phyloP scores from a whole-genome alignment of 2,329 filamentous ascomycete genomes.

The Botrytis squamosa region DNA sequence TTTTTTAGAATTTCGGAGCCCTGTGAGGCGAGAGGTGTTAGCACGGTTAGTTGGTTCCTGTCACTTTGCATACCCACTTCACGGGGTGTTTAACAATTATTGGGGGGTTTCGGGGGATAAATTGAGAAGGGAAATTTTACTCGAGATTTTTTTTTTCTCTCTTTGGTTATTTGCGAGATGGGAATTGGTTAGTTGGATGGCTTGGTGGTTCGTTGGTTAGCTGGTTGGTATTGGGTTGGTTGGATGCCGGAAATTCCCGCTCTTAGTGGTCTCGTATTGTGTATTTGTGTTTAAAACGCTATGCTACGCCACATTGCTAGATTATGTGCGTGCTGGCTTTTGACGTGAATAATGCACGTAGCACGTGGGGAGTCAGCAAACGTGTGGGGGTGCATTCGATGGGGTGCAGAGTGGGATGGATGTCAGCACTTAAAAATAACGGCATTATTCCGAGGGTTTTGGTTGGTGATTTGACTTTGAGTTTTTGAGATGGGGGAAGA shows the following conservation, averaged over 20 bases:
- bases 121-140: neutral
- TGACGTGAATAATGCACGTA: neutral
- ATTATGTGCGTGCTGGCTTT: neutral
- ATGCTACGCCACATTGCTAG: neutral
- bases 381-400: neutral
- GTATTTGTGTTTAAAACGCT: neutral
- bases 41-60: neutral
- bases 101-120: neutral
- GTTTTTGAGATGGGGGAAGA: neutral
- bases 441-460: neutral
- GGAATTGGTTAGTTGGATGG: neutral
- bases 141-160: neutral
- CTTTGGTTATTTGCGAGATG: neutral
- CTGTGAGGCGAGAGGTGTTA: neutral
- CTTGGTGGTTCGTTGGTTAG: neutral
- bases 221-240: neutral
- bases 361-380: neutral
- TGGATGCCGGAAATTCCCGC: neutral
- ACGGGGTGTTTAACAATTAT: neutral
- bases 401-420: neutral
- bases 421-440: neutral
- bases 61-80: neutral
- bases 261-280: neutral
- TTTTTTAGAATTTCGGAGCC: neutral
- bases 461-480: neutral